A percentile compares a stretch with the other conserved stretches of the same genome.
These are phyloP conservation scores for Beauveria caledonica DNA, from an alignment of 2,329 filamentous ascomycete species.

Conservation along the genomic window DNA sequence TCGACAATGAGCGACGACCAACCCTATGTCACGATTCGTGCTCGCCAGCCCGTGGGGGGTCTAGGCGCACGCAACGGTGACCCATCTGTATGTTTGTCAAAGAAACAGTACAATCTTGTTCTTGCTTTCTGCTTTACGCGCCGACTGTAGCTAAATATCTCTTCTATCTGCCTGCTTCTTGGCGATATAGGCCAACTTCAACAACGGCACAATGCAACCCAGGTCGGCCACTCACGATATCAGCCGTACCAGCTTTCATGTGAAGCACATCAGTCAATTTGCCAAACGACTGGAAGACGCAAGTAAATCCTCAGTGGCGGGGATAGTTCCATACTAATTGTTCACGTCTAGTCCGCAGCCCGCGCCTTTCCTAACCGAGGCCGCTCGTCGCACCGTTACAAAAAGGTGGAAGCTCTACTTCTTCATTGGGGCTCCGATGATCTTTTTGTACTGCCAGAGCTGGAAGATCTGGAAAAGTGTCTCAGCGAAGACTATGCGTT, in stretches of 20 bases:
- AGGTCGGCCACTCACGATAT: slow-evolving; percentile 46
- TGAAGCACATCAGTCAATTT: slow-evolving; percentile 48
- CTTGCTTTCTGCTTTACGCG: not conserved
- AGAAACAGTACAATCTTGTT: not conserved
- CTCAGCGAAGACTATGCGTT: slow-evolving; percentile 47
- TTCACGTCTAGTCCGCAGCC: slow-evolving; percentile 36
- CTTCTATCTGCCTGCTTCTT: not conserved
- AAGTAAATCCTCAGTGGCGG: slow-evolving; percentile 19
- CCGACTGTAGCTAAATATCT: slow-evolving; percentile 8
- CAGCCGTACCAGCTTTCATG: slow-evolving; percentile 49
- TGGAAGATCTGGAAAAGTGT: slow-evolving; percentile 48
- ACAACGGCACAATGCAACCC: slow-evolving; percentile 14
- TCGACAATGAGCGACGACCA: slow-evolving; percentile 33
- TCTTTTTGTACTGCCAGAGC: slow-evolving; percentile 48
- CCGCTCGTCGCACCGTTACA: slow-evolving; percentile 44
- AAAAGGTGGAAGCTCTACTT: slow-evolving; percentile 45
- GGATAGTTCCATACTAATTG: not conserved
- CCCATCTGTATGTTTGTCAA: slow-evolving; percentile 35
- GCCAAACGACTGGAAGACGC: slow-evolving; percentile 47
- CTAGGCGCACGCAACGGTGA: slow-evolving; percentile 40
- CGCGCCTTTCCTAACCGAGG: slow-evolving; percentile 50
- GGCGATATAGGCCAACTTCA: not conserved
- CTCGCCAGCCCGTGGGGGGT: slow-evolving; percentile 37
- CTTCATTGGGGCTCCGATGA: slow-evolving; percentile 52
- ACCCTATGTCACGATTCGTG: slow-evolving; percentile 46